A percentile compares a stretch with the other conserved stretches of the same genome.
phyloP scores from a whole-genome alignment of 163 green algal species.

The Scenedesmus sp. region DNA sequence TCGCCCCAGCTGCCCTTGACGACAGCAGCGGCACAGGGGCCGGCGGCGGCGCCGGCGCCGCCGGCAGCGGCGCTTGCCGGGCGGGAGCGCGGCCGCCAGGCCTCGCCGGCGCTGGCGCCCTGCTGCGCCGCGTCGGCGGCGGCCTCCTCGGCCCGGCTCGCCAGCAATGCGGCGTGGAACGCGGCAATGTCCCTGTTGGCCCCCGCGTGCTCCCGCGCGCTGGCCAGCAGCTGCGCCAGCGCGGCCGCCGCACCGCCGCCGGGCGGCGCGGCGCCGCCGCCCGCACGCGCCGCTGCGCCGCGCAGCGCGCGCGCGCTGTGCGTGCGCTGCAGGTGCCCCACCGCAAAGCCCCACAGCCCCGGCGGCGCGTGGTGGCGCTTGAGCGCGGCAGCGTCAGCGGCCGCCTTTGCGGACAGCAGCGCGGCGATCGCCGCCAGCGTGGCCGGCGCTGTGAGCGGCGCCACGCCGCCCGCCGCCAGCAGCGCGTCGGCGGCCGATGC shows the following conservation, averaged over 20 bases:
- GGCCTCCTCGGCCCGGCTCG: background rate
- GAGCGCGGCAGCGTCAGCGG: constrained; percentile 30
- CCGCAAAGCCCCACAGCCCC: constrained; percentile 16
- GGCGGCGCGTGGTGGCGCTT: background rate
- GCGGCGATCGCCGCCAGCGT: constrained; percentile 15
- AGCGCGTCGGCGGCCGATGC: constrained; percentile 21
- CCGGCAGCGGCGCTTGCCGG: no score
- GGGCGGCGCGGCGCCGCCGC: background rate
- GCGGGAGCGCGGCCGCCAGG: no score
- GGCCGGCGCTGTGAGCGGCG: constrained; percentile 11
- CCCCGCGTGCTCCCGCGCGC: constrained; percentile 15
- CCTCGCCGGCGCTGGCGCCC: no score
- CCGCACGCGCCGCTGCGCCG: background rate
- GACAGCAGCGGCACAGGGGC: background rate
- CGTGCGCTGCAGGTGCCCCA: no score
- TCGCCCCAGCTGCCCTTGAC: constrained; percentile 32
- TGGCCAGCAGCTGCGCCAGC: constrained; percentile 35
- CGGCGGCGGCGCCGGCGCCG: background rate
- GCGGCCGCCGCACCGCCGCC: background rate
- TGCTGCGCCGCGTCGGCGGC: no score
- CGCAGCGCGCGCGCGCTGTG: no score
- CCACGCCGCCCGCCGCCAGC: constrained; percentile 2
- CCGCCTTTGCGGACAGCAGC: constrained; percentile 22
- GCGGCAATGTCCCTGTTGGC: constrained; percentile 11
- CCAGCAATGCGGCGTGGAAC: constrained; percentile 5